Percentiles rank a stretch among this genome's conserved stretches.
Conservation (phyloP, 805 yeast genomes). For the Hanseniaspora lindneri region DNA sequence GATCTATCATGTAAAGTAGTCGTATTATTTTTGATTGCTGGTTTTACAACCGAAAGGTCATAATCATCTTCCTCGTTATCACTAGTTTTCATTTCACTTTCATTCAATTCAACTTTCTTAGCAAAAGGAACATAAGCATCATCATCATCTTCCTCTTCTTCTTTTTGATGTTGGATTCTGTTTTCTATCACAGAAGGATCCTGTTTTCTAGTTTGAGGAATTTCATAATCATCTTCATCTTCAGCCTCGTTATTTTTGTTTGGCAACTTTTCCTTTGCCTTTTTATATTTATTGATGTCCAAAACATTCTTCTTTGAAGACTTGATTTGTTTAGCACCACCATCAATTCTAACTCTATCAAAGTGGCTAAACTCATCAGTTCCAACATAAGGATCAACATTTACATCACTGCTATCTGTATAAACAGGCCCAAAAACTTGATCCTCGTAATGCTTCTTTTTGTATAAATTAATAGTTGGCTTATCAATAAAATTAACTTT, state of each 20-base stretch:
- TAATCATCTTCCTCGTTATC: background rate
- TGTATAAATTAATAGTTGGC: background rate
- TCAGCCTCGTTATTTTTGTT: background rate
- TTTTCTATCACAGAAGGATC: background rate
- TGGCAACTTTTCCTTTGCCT: background rate
- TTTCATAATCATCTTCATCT: background rate
- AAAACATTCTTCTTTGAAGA: background rate
- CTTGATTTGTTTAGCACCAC: background rate
- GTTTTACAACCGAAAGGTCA: background rate
- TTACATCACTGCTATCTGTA: background rate
- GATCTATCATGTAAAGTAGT: background rate
- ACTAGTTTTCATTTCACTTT: no score
- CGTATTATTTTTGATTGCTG: background rate
- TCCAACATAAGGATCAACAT: background rate
- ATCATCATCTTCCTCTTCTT: slow-evolving; percentile 6
- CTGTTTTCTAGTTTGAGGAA: background rate
- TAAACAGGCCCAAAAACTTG: background rate
- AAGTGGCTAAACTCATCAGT: background rate
- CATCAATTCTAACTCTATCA: background rate
- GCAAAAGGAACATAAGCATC: slow-evolving; percentile 8
- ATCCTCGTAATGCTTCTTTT: slow-evolving; percentile 7
- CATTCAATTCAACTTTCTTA: no score
- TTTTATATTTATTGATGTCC: slow-evolving; percentile 4
- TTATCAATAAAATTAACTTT: slow-evolving; percentile 5
- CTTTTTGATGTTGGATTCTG: background rate